A percentile compares a stretch with the other conserved stretches of the same genome.
These are phyloP conservation scores for Leccinum subgranulosum DNA, from an alignment of 768 basidiomycete genomes.

Conservation along the genomic window DNA sequence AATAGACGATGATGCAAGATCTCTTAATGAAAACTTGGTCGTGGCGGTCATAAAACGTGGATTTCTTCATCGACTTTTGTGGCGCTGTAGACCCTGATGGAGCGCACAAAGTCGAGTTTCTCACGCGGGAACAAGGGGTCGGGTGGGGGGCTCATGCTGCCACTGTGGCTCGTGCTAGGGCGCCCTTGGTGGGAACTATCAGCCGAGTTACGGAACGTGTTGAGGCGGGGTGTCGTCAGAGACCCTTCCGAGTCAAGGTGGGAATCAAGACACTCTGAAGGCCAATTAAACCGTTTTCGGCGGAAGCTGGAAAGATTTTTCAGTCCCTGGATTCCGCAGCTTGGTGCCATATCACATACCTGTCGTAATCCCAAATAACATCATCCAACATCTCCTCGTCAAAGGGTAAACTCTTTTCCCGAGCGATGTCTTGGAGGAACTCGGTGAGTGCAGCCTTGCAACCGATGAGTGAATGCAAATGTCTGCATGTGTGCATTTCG, in stretches of 20 bases:
- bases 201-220: conserved; percentile 14
- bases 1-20: neutral
- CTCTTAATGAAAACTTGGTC: neutral
- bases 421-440: conserved; percentile 39
- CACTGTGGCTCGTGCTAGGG: conserved; percentile 7
- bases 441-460: conserved; percentile 57
- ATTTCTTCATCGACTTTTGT: conserved; percentile 38
- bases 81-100: conserved; percentile 51
- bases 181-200: conserved; percentile 14
- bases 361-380: conserved; percentile 35
- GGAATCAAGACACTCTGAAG: conserved; percentile 41
- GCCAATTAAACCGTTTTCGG: conserved; percentile 68
- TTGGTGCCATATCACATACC: conserved; percentile 20
- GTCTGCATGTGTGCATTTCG: conserved; percentile 74
- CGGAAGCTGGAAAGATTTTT: conserved; percentile 48
- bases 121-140: conserved; percentile 31
- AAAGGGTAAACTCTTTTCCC: conserved; percentile 18
- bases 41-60: conserved; percentile 17
- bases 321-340: conserved; percentile 6
- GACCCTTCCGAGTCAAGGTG: conserved; percentile 19
- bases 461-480: conserved; percentile 61
- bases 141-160: conserved; percentile 17
- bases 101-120: conserved; percentile 49
- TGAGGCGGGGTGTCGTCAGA: conserved; percentile 23
- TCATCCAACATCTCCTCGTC: conserved; percentile 26